These are phyloP conservation scores for Phalaenopsis aphrodite DNA, from an alignment of 106 monocot species.

Conservation along the genomic window DNA sequence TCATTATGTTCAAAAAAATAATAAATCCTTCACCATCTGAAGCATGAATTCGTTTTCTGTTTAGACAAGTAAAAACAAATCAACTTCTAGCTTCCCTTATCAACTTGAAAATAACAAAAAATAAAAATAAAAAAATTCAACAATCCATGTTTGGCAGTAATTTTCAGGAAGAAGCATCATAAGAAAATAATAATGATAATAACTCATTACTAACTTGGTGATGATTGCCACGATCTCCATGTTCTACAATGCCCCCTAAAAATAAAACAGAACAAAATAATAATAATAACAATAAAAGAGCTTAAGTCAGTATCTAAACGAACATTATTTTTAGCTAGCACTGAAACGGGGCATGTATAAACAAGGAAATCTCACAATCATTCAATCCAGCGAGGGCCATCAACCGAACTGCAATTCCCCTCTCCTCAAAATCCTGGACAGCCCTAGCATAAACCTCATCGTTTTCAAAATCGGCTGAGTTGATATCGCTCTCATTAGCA, in stretches of 20 bases:
- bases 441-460: constrained; percentile 87
- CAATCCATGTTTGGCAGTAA: not conserved
- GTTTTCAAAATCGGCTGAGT: constrained; percentile 57
- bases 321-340: not conserved
- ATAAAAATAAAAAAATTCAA: not conserved
- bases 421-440: constrained; percentile 76
- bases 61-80: not conserved
- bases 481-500: constrained; percentile 31
- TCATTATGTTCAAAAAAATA: not conserved
- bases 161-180: not conserved
- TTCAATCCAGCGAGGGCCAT: constrained; percentile 73
- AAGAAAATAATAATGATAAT: not conserved
- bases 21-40: not conserved
- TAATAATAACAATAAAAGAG: not conserved
- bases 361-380: constrained; percentile 43
- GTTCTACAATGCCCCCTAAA: not conserved
- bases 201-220: not conserved
- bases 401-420: constrained; percentile 53
- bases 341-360: not conserved
- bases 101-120: not conserved
- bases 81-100: not conserved
- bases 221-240: not conserved
- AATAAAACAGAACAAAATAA: not conserved
- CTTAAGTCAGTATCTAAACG: not conserved
- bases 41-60: not conserved